Percentiles rank a stretch among this genome's conserved stretches.
phyloP scores from a whole-genome alignment of 495 filamentous ascomycete genomes.

The Parathielavia appendiculata region DNA sequence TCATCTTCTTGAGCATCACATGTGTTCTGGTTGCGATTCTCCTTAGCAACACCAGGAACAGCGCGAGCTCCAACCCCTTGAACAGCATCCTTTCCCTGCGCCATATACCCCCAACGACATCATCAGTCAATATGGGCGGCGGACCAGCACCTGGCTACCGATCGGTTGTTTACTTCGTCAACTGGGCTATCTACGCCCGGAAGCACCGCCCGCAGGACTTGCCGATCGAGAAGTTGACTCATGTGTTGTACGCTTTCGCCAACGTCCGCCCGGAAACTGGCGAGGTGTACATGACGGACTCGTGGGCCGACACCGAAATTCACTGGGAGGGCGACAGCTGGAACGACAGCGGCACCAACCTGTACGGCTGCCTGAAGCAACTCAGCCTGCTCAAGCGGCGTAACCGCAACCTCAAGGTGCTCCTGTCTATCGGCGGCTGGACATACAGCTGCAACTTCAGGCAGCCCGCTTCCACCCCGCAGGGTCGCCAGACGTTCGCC shows the following conservation, averaged over 20 bases:
- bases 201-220: slow-evolving; percentile 84
- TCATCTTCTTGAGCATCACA: neutral
- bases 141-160: slow-evolving; percentile 48
- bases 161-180: slow-evolving; percentile 79
- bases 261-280: slow-evolving; percentile 60
- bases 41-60: neutral
- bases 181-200: slow-evolving; percentile 92
- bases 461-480: slow-evolving; percentile 58
- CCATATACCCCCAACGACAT: neutral
- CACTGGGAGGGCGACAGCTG: slow-evolving; percentile 81
- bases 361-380: slow-evolving; percentile 93
- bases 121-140: slow-evolving; percentile 41
- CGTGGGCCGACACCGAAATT: slow-evolving; percentile 83
- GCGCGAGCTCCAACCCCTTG: too few relatives aligned
- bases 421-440: slow-evolving; percentile 95
- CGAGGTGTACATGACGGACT: slow-evolving; percentile 69
- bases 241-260: slow-evolving; percentile 74
- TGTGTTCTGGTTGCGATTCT: neutral
- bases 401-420: slow-evolving; percentile 82
- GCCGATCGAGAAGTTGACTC: slow-evolving; percentile 81
- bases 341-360: slow-evolving; percentile 64
- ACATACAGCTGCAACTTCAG: slow-evolving; percentile 88
- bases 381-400: slow-evolving; percentile 83
- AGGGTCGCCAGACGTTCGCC: slow-evolving; percentile 65
- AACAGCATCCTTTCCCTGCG: neutral